Percentiles rank a stretch among this genome's conserved stretches.
phyloP scores from a whole-genome alignment of 1,139 yeast species.

The Protomyces inundatus region DNA sequence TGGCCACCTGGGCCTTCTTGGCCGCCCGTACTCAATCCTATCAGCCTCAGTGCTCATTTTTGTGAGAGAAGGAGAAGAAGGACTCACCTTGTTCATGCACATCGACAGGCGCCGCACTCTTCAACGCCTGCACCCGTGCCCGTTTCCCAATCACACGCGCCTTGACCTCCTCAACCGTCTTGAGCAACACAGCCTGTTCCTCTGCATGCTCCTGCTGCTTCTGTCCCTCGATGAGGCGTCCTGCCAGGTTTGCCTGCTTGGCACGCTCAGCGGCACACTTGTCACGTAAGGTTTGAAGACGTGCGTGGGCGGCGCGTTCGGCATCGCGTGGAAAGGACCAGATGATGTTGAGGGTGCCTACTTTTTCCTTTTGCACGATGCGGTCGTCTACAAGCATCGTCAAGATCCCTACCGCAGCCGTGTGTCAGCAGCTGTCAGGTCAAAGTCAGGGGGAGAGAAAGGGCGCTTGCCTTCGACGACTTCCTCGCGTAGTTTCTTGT shows the following conservation, averaged over 20 bases:
- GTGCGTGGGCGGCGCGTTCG: background rate
- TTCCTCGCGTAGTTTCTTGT: background rate
- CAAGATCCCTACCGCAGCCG: background rate
- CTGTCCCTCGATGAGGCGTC: background rate
- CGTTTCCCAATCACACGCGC: background rate
- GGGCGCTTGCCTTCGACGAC: background rate
- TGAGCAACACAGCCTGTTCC: background rate
- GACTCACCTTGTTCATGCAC: background rate
- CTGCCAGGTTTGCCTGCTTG: background rate
- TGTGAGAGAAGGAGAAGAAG: too few relatives aligned
- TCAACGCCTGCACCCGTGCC: background rate
- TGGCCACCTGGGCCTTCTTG: background rate
- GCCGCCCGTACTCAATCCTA: background rate
- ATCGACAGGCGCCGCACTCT: background rate
- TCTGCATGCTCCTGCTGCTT: background rate
- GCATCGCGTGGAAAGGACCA: constrained; percentile 14
- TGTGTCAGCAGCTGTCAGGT: background rate
- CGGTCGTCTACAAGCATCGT: background rate
- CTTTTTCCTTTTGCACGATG: background rate
- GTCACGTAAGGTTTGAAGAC: background rate
- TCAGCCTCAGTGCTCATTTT: background rate
- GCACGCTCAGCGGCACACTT: background rate
- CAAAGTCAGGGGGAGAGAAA: too few relatives aligned
- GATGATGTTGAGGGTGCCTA: background rate
- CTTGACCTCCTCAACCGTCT: background rate